phyloP scores from a whole-genome alignment of 1,284 basidiomycete species.

The Microstroma glucosiphilum region DNA sequence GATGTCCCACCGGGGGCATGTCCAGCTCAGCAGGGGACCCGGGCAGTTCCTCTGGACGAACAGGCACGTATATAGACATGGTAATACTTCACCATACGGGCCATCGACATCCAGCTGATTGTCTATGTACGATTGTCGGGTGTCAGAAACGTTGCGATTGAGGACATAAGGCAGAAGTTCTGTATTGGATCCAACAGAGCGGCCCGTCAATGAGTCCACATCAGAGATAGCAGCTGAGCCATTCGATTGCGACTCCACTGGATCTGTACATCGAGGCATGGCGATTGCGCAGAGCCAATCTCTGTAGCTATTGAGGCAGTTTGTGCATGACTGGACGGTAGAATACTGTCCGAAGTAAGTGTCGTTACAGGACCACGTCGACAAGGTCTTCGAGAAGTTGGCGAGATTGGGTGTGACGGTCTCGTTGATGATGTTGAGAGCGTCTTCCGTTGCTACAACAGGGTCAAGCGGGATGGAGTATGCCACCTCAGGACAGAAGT shows the following conservation, averaged over 20 bases:
- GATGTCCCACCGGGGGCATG: conserved; percentile 45
- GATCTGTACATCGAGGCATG: conserved; percentile 52
- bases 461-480: conserved; percentile 52
- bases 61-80: conserved; percentile 47
- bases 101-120: conserved; percentile 22
- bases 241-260: conserved; percentile 20
- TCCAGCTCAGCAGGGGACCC: conserved; percentile 36
- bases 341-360: conserved; percentile 50
- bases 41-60: conserved; percentile 44
- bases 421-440: conserved; percentile 43
- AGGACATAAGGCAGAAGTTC: conserved; percentile 43
- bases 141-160: conserved; percentile 33
- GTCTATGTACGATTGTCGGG: conserved; percentile 41
- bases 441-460: conserved; percentile 29
- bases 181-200: conserved; percentile 30
- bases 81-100: conserved; percentile 46
- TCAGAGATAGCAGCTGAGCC: conserved; percentile 34
- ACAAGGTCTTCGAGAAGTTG: conserved; percentile 51
- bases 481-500: conserved; percentile 52
- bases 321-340: conserved; percentile 49
- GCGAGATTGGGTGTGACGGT: conserved; percentile 44
- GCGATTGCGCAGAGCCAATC: conserved; percentile 52
- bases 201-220: conserved; percentile 31
- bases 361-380: conserved; percentile 51
- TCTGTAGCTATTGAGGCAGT: conserved; percentile 50